These are phyloP conservation scores for Russula foetens DNA, from an alignment of 768 basidiomycete genomes.

Conservation along the genomic window DNA sequence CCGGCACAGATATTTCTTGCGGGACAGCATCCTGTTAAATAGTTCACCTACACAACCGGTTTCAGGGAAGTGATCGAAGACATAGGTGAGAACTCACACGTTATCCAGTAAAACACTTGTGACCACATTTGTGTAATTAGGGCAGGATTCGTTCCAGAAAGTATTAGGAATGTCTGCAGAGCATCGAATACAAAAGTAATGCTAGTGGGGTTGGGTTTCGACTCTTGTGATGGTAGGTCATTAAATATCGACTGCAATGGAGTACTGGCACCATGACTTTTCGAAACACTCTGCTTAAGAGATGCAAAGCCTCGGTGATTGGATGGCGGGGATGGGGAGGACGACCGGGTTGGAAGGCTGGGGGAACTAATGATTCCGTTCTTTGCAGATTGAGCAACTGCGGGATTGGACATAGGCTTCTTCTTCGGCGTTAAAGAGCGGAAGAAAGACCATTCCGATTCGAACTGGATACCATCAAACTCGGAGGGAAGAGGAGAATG, in stretches of 20 bases:
- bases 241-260: conserved; percentile 45
- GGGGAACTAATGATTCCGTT: conserved; percentile 39
- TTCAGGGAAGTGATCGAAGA: conserved; percentile 15
- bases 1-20: conserved; percentile 94
- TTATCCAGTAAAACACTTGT: conserved; percentile 98
- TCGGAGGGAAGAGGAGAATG: conserved; percentile 70
- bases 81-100: conserved; percentile 54
- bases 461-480: conserved; percentile 81
- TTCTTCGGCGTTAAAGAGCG: conserved; percentile 63
- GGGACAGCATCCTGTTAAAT: conserved; percentile 78
- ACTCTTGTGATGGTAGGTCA: conserved; percentile 35
- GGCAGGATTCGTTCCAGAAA: conserved; percentile 87
- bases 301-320: conserved; percentile 47
- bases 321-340: conserved; percentile 27
- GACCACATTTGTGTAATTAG: conserved; percentile 89
- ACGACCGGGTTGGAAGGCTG: conserved; percentile 35
- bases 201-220: conserved; percentile 36
- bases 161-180: conserved; percentile 70
- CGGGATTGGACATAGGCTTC: conserved; percentile 33
- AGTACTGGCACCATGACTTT: conserved; percentile 38
- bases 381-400: conserved; percentile 30
- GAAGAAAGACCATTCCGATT: conserved; percentile 92
- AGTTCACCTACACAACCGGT: conserved; percentile 50
- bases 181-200: conserved; percentile 78
- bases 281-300: conserved; percentile 55